phyloP scores from a whole-genome alignment of 495 filamentous ascomycete genomes.

The Xylaria grammica region DNA sequence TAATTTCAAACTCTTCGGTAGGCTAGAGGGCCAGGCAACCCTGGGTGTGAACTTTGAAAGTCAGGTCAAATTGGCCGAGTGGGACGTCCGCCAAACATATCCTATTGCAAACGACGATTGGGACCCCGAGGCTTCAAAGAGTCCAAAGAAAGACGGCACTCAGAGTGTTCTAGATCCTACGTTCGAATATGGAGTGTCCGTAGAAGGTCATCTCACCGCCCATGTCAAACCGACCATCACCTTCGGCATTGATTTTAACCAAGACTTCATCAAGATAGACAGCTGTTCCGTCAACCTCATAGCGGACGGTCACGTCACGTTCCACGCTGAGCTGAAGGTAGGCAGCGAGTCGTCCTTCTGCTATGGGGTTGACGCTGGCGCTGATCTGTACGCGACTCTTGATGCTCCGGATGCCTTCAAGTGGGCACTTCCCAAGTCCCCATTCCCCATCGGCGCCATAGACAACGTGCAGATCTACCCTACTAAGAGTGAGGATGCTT shows the following conservation, averaged over 20 bases:
- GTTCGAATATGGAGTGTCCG: not conserved
- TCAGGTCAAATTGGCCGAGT: slow-evolving; percentile 2
- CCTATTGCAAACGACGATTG: not conserved
- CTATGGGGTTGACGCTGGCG: not conserved
- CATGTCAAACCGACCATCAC: not conserved
- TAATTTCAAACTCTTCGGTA: slow-evolving; percentile 33
- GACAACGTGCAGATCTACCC: not conserved
- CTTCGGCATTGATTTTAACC: not conserved
- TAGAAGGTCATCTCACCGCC: not conserved
- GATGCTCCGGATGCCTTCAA: not conserved
- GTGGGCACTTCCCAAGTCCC: not conserved
- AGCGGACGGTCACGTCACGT: not conserved
- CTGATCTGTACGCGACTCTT: not conserved
- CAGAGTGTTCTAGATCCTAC: not conserved
- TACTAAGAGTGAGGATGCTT: no score
- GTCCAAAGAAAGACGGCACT: not conserved
- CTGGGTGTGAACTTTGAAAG: slow-evolving; percentile 1
- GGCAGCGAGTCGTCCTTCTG: not conserved
- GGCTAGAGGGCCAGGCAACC: slow-evolving; percentile 25
- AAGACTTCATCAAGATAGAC: not conserved
- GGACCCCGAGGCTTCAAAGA: not conserved
- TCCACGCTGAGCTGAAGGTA: not conserved
- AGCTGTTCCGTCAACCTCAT: not conserved
- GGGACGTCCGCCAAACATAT: slow-evolving; percentile 9
- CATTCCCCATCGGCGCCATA: not conserved